These are phyloP conservation scores for Aspergillus phoenicis DNA, from an alignment of 2,329 filamentous ascomycete species.

Conservation along the genomic window DNA sequence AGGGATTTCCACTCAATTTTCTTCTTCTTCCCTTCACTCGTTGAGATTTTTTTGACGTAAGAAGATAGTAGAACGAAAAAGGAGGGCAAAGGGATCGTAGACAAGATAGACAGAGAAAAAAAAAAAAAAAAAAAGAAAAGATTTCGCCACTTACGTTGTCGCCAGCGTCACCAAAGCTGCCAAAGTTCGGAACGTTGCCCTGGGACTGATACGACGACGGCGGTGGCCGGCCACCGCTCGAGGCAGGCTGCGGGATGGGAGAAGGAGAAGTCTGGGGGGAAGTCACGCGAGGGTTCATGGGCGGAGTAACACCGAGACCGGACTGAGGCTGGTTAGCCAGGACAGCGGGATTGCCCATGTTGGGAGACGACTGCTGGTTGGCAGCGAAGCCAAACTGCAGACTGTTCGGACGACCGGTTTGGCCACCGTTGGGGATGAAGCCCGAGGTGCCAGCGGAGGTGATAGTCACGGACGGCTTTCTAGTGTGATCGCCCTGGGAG, in stretches of 20 bases:
- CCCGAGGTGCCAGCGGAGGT: constrained; percentile 77
- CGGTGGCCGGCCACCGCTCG: constrained; percentile 81
- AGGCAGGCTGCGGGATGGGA: constrained; percentile 85
- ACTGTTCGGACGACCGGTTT: constrained; percentile 57
- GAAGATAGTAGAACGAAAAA: neutral
- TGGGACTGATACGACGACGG: constrained; percentile 73
- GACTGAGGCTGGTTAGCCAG: constrained; percentile 46
- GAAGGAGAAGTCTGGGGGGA: constrained; percentile 88
- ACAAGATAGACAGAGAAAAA: neutral
- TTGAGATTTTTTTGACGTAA: neutral
- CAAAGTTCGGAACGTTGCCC: constrained; percentile 74
- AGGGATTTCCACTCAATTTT: neutral
- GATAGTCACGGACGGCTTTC: constrained; percentile 91
- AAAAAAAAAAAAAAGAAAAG: too few species aligned
- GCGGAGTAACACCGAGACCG: constrained; percentile 53
- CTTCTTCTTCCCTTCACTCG: neutral
- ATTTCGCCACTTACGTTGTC: constrained; percentile 68
- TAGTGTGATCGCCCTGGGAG: constrained; percentile 68
- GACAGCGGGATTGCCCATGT: constrained; percentile 62
- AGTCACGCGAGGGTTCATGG: constrained; percentile 69
- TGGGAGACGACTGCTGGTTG: constrained; percentile 64
- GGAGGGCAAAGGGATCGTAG: neutral
- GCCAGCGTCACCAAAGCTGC: constrained; percentile 71
- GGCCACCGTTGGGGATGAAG: constrained; percentile 75
- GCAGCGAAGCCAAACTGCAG: constrained; percentile 78